Conservation (phyloP, 192 early-diverging fungal genomes). For the Spizellomyces sp. region DNA sequence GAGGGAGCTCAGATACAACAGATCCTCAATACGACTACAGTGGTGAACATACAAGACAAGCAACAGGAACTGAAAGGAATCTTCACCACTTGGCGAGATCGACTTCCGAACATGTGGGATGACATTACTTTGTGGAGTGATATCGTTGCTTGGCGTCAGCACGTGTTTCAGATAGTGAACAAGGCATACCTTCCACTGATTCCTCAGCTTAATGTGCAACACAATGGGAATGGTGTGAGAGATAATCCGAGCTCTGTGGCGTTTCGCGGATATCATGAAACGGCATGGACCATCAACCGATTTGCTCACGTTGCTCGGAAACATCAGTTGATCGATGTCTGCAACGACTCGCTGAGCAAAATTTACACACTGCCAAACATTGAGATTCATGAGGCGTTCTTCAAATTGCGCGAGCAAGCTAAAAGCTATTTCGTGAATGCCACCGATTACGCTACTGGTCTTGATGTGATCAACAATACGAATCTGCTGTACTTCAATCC, state of each 20-base stretch:
- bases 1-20: conserved; percentile 90
- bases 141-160: conserved; percentile 96
- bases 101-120: conserved; percentile 95
- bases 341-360: conserved; percentile 81
- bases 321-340: conserved; percentile 94
- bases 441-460: conserved; percentile 82
- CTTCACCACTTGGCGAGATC: conserved; percentile 94
- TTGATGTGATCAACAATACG: conserved; percentile 99
- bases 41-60: conserved; percentile 81
- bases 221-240: conserved; percentile 29
- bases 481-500: conserved; percentile 94
- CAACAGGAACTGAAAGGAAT: conserved; percentile 88
- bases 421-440: conserved; percentile 95
- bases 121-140: conserved; percentile 99
- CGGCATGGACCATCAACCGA: conserved; percentile 99
- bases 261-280: conserved; percentile 98
- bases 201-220: conserved; percentile 42
- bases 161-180: conserved; percentile 96
- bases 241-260: conserved; percentile 79
- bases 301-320: conserved; percentile 97
- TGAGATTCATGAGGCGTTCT: conserved; percentile 98
- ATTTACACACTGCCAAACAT: conserved; percentile 99
- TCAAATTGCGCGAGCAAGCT: conserved; percentile 93
- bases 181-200: conserved; percentile 89
- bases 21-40: conserved; percentile 77